Evolutionary conservation across 208 protist genomes (phyloP).

Genomic region (Crithidia expoeki): DNA sequence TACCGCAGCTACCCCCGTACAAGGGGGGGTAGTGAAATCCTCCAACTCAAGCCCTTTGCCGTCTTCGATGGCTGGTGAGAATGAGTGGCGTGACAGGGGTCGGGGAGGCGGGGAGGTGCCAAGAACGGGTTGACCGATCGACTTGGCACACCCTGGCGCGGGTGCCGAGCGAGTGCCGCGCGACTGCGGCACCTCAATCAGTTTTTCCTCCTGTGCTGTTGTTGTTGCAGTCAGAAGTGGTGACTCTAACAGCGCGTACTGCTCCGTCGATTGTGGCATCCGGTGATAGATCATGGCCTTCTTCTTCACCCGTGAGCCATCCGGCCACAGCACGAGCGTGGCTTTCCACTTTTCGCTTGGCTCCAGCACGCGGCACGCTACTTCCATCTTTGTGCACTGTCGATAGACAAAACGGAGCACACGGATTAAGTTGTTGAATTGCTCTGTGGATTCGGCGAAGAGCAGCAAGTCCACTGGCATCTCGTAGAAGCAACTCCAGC

Average conservation of each 20-base stretch:
- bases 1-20: neutral
- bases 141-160: neutral
- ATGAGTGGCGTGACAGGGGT: neutral
- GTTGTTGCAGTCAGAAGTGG: neutral
- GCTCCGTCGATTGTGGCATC: neutral
- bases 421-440: constrained; percentile 16
- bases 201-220: neutral
- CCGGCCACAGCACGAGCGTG: constrained; percentile 35
- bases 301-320: constrained; percentile 46
- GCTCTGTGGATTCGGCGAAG: constrained; percentile 11
- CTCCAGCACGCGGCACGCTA: constrained; percentile 26
- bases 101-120: neutral
- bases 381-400: constrained; percentile 12
- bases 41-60: neutral
- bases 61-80: neutral
- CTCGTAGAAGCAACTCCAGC: constrained; percentile 35
- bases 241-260: neutral
- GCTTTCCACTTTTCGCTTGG: constrained; percentile 22
- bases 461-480: constrained; percentile 55
- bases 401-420: constrained; percentile 21
- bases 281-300: constrained; percentile 24
- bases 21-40: neutral
- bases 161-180: neutral
- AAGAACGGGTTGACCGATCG: neutral
- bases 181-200: constrained; percentile 3